phyloP scores from a whole-genome alignment of 1,284 basidiomycete species.

The Rhodotorula mucilaginosa region DNA sequence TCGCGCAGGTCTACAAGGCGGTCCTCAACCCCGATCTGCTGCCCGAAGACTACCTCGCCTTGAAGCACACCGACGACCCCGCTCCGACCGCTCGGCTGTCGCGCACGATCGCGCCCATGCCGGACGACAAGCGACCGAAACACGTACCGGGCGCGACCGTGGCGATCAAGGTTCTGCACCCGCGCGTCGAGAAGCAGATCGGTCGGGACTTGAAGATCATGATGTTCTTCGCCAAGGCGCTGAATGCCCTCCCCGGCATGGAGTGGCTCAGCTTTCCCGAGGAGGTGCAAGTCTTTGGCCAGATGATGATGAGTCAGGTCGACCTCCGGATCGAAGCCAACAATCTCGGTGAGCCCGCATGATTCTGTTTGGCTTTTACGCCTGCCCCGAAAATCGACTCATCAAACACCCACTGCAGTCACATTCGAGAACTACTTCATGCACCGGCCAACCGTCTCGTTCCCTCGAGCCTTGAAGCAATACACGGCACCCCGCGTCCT shows the following conservation, averaged over 20 bases:
- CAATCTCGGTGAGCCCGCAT: slow-evolving; percentile 58
- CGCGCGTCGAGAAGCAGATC: slow-evolving; percentile 75
- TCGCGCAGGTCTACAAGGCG: slow-evolving; percentile 91
- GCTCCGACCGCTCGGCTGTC: slow-evolving; percentile 42
- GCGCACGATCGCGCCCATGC: slow-evolving; percentile 53
- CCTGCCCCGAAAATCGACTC: too few species aligned
- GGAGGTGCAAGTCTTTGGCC: slow-evolving; percentile 89
- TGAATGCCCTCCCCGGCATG: slow-evolving; percentile 85
- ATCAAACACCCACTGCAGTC: slow-evolving; percentile 44
- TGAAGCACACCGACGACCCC: slow-evolving; percentile 43
- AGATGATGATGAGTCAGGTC: slow-evolving; percentile 96
- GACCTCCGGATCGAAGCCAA: slow-evolving; percentile 87
- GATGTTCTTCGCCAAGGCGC: slow-evolving; percentile 79
- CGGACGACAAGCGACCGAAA: slow-evolving; percentile 48
- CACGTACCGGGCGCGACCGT: slow-evolving; percentile 76
- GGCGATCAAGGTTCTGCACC: slow-evolving; percentile 95
- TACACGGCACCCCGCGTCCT: slow-evolving; percentile 79
- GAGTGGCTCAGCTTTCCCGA: slow-evolving; percentile 95
- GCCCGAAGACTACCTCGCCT: slow-evolving; percentile 55
- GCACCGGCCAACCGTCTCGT: slow-evolving; percentile 70
- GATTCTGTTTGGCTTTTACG: neutral
- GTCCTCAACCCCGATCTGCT: slow-evolving; percentile 78
- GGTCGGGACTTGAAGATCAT: slow-evolving; percentile 88
- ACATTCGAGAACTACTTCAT: slow-evolving; percentile 85
- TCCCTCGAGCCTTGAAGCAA: slow-evolving; percentile 78